Evolutionary conservation across 768 basidiomycete species (phyloP).

Genomic region (Boletus bicolor): DNA sequence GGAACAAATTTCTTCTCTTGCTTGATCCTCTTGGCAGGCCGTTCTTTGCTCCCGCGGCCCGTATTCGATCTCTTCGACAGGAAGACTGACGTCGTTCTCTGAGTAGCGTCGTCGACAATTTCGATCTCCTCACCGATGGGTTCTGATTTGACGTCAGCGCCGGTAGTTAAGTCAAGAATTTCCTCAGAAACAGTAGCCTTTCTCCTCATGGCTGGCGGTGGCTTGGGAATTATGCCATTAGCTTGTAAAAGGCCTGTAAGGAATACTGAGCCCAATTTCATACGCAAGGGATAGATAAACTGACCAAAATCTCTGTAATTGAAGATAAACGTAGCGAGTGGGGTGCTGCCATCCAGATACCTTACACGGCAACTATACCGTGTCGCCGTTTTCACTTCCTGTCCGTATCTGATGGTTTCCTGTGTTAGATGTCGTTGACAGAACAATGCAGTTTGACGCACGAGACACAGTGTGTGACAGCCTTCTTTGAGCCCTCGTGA

Average conservation of each 20-base stretch:
- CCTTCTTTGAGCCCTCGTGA: constrained; percentile 33
- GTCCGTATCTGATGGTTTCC: constrained; percentile 20
- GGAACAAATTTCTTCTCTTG: constrained; percentile 17
- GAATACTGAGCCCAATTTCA: background rate
- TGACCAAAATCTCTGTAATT: constrained; percentile 29
- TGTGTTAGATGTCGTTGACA: background rate
- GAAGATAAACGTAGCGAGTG: constrained; percentile 29
- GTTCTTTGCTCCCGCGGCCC: background rate
- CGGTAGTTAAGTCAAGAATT: constrained; percentile 24
- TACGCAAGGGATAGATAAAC: constrained; percentile 1
- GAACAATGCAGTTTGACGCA: constrained; percentile 8
- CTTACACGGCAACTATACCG: background rate
- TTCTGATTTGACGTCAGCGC: constrained; percentile 9
- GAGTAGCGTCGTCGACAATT: constrained; percentile 1
- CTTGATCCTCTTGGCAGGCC: constrained; percentile 27
- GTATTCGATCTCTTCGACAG: constrained; percentile 3
- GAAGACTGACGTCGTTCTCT: background rate
- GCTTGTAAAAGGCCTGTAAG: constrained; percentile 27
- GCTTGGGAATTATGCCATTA: constrained; percentile 25
- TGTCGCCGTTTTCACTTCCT: constrained; percentile 4
- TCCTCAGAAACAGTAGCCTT: background rate
- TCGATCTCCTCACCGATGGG: constrained; percentile 5
- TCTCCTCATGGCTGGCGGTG: constrained; percentile 1
- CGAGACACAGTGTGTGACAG: constrained; percentile 28
- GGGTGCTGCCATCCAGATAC: constrained; percentile 13